Conservation (phyloP, 345 rosid genomes). For the Lenwebbia sp. region DNA sequence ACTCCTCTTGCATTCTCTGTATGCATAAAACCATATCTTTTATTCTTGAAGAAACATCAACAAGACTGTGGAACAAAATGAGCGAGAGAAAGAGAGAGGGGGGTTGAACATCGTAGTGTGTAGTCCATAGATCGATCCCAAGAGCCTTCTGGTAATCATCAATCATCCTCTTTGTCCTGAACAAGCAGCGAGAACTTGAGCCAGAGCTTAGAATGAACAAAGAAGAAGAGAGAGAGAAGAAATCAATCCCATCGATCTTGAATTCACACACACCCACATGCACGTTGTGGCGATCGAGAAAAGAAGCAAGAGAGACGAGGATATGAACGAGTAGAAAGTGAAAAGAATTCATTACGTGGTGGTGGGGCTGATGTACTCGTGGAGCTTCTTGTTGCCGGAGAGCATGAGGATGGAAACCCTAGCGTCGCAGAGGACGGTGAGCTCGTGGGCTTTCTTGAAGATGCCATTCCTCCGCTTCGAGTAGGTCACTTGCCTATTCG, state of each 20-base stretch:
- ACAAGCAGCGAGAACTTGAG: neutral
- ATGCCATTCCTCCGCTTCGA: constrained; percentile 52
- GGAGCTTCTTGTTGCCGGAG: constrained; percentile 34
- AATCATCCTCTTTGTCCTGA: constrained; percentile 31
- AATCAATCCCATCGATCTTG: neutral
- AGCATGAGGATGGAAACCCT: constrained; percentile 50
- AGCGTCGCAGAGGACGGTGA: constrained; percentile 63
- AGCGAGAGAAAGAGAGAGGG: neutral
- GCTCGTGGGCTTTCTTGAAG: constrained; percentile 59
- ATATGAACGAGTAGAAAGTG: neutral
- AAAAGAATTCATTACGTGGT: constrained; percentile 17
- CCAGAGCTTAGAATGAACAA: neutral
- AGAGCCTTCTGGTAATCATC: constrained; percentile 37
- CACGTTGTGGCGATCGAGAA: neutral
- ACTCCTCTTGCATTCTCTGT: constrained; percentile 49
- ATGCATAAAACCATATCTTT: neutral
- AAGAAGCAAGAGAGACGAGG: neutral
- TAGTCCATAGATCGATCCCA: constrained; percentile 45
- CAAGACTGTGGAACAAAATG: neutral
- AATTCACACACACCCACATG: neutral
- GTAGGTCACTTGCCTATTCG: constrained; percentile 56
- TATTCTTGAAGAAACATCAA: neutral
- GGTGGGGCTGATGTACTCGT: constrained; percentile 36
- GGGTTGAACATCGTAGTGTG: constrained; percentile 36
- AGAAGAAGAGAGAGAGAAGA: neutral